Conservation (phyloP, 208 protist species). For the Crithidia expoeki region DNA sequence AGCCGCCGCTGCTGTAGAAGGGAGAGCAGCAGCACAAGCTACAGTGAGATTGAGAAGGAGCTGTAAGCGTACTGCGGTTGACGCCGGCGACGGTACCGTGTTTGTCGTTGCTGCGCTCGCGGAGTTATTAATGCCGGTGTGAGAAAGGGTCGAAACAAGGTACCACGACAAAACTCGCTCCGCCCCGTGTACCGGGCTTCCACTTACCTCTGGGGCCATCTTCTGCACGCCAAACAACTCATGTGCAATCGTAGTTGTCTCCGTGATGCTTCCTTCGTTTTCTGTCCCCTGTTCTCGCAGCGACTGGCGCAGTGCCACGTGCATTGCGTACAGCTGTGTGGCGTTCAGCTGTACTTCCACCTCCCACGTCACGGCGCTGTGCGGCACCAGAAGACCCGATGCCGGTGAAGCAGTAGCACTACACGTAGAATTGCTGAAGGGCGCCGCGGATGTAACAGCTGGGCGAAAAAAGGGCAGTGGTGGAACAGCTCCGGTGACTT, state of each 20-base stretch:
- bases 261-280: neutral
- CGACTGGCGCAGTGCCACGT: constrained; percentile 13
- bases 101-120: too few species aligned
- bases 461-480: neutral
- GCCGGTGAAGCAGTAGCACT: neutral
- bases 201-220: neutral
- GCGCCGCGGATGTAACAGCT: neutral
- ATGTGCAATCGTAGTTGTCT: too few species aligned
- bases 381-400: neutral
- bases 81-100: too few species aligned
- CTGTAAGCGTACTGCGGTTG: constrained; percentile 16
- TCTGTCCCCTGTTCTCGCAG: neutral
- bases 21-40: neutral
- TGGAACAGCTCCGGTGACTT: neutral
- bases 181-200: neutral
- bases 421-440: too few species aligned
- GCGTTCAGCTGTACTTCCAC: constrained; percentile 30
- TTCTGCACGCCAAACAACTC: constrained; percentile 13
- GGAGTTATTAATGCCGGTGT: neutral
- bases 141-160: constrained; percentile 15
- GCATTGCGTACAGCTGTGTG: constrained; percentile 28
- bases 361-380: constrained; percentile 25
- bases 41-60: constrained; percentile 25
- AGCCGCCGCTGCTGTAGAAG: neutral
- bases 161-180: constrained; percentile 18